Evolutionary conservation across 176 grass and related monocot genomes (phyloP).

Genomic region (Oryza glumipatula): DNA sequence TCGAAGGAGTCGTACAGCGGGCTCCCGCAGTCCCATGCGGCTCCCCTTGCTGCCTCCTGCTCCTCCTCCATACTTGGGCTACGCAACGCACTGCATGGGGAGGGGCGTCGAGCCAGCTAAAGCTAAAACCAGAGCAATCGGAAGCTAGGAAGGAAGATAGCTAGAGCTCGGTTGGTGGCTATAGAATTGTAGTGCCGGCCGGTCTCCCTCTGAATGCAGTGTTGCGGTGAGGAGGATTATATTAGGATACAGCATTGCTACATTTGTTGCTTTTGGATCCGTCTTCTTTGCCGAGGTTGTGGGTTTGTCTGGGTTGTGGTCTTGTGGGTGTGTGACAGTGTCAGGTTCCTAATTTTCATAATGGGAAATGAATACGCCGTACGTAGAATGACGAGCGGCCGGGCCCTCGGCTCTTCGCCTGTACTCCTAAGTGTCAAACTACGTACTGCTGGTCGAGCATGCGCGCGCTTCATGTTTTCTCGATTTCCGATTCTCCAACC

Average conservation of each 20-base stretch:
- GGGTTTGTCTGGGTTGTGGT: not conserved
- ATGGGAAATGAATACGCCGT: not conserved
- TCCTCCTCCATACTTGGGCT: not conserved
- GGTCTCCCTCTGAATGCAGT: not conserved
- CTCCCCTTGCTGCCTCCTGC: not conserved
- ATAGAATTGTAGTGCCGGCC: not conserved
- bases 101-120: not conserved
- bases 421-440: not conserved
- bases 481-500: not conserved
- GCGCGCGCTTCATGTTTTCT: not conserved
- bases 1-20: slow-evolving; percentile 78
- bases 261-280: not conserved
- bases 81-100: not conserved
- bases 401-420: not conserved
- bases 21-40: slow-evolving; percentile 68
- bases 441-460: not conserved
- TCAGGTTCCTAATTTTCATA: slow-evolving; percentile 22
- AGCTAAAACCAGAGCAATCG: too few species aligned
- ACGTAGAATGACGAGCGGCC: not conserved
- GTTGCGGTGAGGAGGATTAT: not conserved
- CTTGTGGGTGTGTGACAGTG: not conserved
- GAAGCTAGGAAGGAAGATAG: too few species aligned
- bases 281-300: not conserved
- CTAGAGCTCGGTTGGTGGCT: too few species aligned
- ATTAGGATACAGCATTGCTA: not conserved